These are phyloP conservation scores for Sordariomycetes sp. DNA, from an alignment of 2,329 filamentous ascomycete genomes.

Conservation along the genomic window DNA sequence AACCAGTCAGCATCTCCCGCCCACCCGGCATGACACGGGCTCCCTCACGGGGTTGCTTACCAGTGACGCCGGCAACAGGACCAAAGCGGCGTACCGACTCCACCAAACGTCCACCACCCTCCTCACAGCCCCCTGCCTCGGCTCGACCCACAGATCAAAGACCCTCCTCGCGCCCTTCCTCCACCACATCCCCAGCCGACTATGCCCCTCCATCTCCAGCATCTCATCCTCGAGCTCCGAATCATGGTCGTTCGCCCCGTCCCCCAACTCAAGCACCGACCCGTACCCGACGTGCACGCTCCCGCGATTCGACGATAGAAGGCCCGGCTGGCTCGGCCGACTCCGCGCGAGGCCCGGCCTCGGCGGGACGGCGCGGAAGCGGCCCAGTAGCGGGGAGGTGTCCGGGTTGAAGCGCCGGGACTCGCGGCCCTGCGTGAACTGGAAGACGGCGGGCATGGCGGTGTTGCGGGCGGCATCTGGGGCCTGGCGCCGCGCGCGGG, in stretches of 20 bases:
- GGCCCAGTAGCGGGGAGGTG: slow-evolving; percentile 47
- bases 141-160: slow-evolving; percentile 44
- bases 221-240: slow-evolving; percentile 21
- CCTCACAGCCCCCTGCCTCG: slow-evolving; percentile 43
- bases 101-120: slow-evolving; percentile 49
- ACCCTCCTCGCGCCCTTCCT: slow-evolving; percentile 1
- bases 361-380: slow-evolving; percentile 49
- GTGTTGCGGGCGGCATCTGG: slow-evolving; percentile 2
- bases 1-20: not conserved
- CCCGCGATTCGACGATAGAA: slow-evolving; percentile 19
- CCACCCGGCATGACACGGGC: not conserved
- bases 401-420: slow-evolving; percentile 37
- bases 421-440: slow-evolving; percentile 53
- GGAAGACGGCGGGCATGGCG: slow-evolving; percentile 51
- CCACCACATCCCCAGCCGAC: slow-evolving; percentile 13
- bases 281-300: slow-evolving; percentile 46
- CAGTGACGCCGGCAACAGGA: slow-evolving; percentile 46
- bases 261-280: slow-evolving; percentile 23
- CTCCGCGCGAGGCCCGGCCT: slow-evolving; percentile 12
- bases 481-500: not conserved
- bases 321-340: slow-evolving; percentile 14
- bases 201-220: slow-evolving; percentile 16
- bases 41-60: slow-evolving; percentile 22
- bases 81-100: slow-evolving; percentile 45
- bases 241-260: slow-evolving; percentile 10